A percentile compares a stretch with the other conserved stretches of the same genome.
Evolutionary conservation across 2,329 filamentous ascomycete species (phyloP).

Genomic region (Phialophora expanda): DNA sequence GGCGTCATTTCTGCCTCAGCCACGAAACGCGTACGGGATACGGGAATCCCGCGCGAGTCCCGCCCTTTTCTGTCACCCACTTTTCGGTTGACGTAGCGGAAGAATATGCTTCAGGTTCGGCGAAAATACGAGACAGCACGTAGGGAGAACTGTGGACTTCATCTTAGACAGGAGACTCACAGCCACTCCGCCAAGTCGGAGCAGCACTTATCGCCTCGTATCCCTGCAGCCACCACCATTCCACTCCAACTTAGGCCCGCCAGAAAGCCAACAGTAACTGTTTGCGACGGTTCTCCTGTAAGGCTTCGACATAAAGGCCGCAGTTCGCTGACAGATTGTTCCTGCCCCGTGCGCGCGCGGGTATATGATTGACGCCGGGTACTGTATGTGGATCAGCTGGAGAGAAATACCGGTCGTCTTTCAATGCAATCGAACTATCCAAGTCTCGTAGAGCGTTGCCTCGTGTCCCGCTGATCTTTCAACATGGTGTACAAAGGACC

Average conservation of each 20-base stretch:
- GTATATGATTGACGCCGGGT: neutral
- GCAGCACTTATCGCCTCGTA: neutral
- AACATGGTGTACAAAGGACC: slow-evolving; percentile 36
- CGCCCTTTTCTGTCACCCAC: neutral
- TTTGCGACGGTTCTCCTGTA: neutral
- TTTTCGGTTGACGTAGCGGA: neutral
- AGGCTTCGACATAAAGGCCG: neutral
- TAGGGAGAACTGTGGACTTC: neutral
- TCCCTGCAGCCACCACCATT: neutral
- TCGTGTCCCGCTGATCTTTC: neutral
- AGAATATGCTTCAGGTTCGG: neutral
- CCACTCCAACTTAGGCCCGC: neutral
- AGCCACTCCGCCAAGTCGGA: neutral
- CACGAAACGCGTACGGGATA: slow-evolving; percentile 8
- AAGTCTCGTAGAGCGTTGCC: neutral
- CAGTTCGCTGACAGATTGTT: neutral
- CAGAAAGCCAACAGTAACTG: neutral
- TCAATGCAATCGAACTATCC: neutral
- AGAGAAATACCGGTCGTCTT: neutral
- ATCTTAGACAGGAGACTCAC: neutral
- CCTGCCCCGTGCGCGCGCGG: neutral
- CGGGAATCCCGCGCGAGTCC: neutral
- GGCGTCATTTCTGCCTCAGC: slow-evolving; percentile 8
- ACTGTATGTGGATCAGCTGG: neutral
- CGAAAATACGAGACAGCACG: neutral